A percentile compares a stretch with the other conserved stretches of the same genome.
Conservation (phyloP, 768 basidiomycete species). For the Termitomyces bulborhizus region DNA sequence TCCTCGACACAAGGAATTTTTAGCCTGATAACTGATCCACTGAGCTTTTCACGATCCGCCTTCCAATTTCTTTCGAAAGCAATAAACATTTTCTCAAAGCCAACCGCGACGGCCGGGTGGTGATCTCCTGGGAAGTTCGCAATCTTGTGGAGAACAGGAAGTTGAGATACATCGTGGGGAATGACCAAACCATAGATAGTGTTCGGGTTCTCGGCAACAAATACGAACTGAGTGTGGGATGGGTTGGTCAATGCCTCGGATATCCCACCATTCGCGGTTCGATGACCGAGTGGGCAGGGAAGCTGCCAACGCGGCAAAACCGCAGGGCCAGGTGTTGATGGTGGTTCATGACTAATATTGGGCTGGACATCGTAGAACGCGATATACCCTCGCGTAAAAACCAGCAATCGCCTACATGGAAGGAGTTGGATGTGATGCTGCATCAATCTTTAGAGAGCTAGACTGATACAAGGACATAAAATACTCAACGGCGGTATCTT, state of each 20-base stretch:
- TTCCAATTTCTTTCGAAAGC: slow-evolving; percentile 4
- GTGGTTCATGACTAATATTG: neutral
- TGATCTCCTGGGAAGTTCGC: slow-evolving; percentile 1
- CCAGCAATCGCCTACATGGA: neutral
- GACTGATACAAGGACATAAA: neutral
- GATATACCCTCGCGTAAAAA: neutral
- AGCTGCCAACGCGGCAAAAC: neutral
- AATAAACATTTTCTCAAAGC: slow-evolving; percentile 5
- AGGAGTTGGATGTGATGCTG: slow-evolving; percentile 6
- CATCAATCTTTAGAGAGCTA: neutral
- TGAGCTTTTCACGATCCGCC: slow-evolving; percentile 1
- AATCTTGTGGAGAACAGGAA: neutral
- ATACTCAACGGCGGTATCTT: neutral
- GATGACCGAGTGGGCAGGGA: neutral
- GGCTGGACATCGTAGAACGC: neutral
- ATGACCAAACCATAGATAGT: neutral
- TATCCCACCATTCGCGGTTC: slow-evolving; percentile 3
- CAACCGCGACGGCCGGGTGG: slow-evolving; percentile 1
- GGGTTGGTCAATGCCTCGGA: neutral
- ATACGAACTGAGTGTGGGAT: neutral
- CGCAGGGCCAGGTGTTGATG: neutral
- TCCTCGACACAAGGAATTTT: neutral
- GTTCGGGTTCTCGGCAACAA: neutral
- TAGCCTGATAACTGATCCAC: slow-evolving; percentile 1
- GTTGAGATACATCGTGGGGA: neutral